Base-by-base conservation (phyloP, 495 filamentous ascomycete genomes). In the Umbilicaria muhlenbergii region DNA sequence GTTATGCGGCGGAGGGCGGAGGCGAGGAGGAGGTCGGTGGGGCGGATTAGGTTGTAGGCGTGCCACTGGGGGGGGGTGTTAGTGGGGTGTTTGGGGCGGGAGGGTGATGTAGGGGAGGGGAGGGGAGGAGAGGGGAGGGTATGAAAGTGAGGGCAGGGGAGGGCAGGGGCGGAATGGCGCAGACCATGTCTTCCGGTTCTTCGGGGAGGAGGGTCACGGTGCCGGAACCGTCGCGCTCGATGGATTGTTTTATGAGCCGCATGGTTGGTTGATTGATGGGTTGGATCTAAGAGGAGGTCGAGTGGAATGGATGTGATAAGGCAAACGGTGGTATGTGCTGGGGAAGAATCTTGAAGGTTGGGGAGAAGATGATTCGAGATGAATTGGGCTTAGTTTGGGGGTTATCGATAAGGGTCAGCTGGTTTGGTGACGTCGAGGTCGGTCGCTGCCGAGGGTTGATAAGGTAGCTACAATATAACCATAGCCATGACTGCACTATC, bases 171-270 rank as follows among this genome's bases (percentile, higher is more conserved):
- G 44, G 41, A 43, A 43, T 42, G 43, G 40, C 32, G 46, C 48
- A 44, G 68, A 88, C 84, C 87, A 98, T 94, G 60, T 98, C 91
- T 65, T 96, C 91, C 28, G 87, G 85, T 53, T 94, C 91, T 56
- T 86, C 78, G 2, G 91, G 88, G 39, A 84, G 73, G 39, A 98
- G 68, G 21, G 81, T 85, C 50, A 94, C 75, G 43, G 66, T 76
- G 11, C 83, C 85, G 3, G 81, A 80, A 68, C 83, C 84, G 65
- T 84, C 66, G 31, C 74, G 74, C 49, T 83, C 77, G 45, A 92
- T 78, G 42, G 79, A 71, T 41, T 78, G 75, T 55, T 80, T 84
- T 48, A 83, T 67, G 24, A 83, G 71, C 24, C 77, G 71, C 81
- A 86, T 86, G 7, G 38, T 62, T 28, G 24, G 24, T 28, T 5